Evolutionary conservation across 2,329 filamentous ascomycete species (phyloP).

Genomic region (Monilinia fructicola): DNA sequence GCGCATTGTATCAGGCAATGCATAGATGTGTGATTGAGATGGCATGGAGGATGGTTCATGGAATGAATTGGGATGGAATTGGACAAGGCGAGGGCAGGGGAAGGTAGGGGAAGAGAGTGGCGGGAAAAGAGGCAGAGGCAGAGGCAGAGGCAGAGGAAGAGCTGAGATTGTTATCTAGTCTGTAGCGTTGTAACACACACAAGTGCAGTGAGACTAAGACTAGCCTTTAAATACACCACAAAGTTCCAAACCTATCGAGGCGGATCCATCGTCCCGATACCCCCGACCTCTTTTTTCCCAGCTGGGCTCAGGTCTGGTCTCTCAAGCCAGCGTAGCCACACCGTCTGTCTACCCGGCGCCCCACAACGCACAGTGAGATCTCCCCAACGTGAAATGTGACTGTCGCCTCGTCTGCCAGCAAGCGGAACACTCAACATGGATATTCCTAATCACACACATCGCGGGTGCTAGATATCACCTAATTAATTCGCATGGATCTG

Average conservation of each 20-base stretch:
- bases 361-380: no score
- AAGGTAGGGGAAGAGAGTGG: neutral
- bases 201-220: neutral
- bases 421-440: no score
- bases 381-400: no score
- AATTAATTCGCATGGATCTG: no score
- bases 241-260: neutral
- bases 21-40: neutral
- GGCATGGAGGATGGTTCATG: neutral
- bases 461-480: no score
- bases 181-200: constrained; percentile 2
- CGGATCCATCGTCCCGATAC: neutral
- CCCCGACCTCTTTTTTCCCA: no score
- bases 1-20: neutral
- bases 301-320: no score
- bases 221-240: neutral
- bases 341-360: no score
- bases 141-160: neutral
- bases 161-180: neutral
- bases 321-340: no score
- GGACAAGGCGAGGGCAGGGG: no score
- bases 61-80: neutral
- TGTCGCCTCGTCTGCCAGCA: no score
- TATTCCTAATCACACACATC: no score
- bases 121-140: neutral